Percentiles rank a stretch among this genome's conserved stretches.
Conservation (phyloP, 768 basidiomycete genomes). For the Baorangia bicolor region DNA sequence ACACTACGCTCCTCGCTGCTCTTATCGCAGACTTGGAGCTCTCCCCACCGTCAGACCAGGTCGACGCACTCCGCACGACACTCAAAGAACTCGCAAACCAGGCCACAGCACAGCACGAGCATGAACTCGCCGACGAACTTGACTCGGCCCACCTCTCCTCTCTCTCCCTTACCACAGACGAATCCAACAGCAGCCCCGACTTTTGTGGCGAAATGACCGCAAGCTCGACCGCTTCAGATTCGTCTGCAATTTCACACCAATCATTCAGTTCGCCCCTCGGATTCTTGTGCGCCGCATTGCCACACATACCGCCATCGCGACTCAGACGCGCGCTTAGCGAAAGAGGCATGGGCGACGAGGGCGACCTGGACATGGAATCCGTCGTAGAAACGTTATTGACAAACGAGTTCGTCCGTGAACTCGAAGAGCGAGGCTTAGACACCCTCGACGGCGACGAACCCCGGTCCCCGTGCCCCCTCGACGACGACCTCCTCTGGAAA, state of each 20-base stretch:
- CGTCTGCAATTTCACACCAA: constrained; percentile 42
- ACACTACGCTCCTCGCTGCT: constrained; percentile 70
- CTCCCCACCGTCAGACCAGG: constrained; percentile 35
- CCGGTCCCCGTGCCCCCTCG: not conserved
- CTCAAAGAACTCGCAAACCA: constrained; percentile 59
- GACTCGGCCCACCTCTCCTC: constrained; percentile 20
- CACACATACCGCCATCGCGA: constrained; percentile 48
- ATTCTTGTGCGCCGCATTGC: constrained; percentile 68
- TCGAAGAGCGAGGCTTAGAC: constrained; percentile 64
- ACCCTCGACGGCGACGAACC: constrained; percentile 30
- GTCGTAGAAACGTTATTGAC: constrained; percentile 61
- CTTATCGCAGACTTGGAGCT: constrained; percentile 59
- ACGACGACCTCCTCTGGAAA: constrained; percentile 43
- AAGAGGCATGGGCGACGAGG: constrained; percentile 31
- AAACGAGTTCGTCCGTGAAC: constrained; percentile 60
- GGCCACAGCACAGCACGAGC: constrained; percentile 40
- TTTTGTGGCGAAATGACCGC: constrained; percentile 40
- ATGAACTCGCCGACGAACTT: constrained; percentile 26
- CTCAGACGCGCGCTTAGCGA: constrained; percentile 50
- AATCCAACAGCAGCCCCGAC: constrained; percentile 48
- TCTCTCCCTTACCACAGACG: constrained; percentile 41
- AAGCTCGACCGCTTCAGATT: constrained; percentile 41
- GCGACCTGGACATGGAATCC: constrained; percentile 62
- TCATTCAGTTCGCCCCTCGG: constrained; percentile 64
- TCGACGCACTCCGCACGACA: constrained; percentile 48